A percentile compares a stretch with the other conserved stretches of the same genome.
Evolutionary conservation across 176 grass and related monocot species (phyloP).

Genomic region (Poa annua): DNA sequence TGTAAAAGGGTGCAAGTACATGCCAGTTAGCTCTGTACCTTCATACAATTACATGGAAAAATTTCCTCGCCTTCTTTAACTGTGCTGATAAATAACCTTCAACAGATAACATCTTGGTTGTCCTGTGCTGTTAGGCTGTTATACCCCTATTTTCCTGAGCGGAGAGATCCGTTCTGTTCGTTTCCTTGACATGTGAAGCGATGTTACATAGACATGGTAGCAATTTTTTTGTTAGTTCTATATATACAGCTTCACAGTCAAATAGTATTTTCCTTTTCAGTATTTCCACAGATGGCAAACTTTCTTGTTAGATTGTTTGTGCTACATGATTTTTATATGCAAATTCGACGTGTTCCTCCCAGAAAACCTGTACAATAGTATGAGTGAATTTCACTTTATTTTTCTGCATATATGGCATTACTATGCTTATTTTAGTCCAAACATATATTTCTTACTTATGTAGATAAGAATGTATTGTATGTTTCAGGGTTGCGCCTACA

Average conservation of each 20-base stretch:
- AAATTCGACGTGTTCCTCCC: slow-evolving; percentile 14
- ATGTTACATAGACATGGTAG: neutral
- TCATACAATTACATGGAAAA: neutral
- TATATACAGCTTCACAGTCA: neutral
- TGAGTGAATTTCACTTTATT: neutral
- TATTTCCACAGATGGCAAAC: neutral
- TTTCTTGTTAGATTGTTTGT: neutral
- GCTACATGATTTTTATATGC: neutral
- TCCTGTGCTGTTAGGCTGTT: neutral
- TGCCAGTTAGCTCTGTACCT: neutral
- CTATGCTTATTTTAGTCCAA: neutral
- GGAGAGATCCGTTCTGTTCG: neutral
- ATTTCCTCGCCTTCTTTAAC: neutral
- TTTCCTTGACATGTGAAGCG: neutral
- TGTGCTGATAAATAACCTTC: neutral
- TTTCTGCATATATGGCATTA: neutral
- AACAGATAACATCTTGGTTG: neutral
- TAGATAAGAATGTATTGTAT: slow-evolving; percentile 21
- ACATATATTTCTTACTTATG: slow-evolving; percentile 20
- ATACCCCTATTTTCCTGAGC: neutral
- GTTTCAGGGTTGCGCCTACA: slow-evolving; percentile 72
- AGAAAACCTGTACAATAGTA: neutral
- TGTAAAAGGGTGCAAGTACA: too few species aligned
- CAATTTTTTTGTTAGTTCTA: neutral
- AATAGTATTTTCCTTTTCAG: neutral